A percentile compares a stretch with the other conserved stretches of the same genome.
Evolutionary conservation across 208 protist genomes (phyloP).

Genomic region (Leptomonas pyrrhocoris): DNA sequence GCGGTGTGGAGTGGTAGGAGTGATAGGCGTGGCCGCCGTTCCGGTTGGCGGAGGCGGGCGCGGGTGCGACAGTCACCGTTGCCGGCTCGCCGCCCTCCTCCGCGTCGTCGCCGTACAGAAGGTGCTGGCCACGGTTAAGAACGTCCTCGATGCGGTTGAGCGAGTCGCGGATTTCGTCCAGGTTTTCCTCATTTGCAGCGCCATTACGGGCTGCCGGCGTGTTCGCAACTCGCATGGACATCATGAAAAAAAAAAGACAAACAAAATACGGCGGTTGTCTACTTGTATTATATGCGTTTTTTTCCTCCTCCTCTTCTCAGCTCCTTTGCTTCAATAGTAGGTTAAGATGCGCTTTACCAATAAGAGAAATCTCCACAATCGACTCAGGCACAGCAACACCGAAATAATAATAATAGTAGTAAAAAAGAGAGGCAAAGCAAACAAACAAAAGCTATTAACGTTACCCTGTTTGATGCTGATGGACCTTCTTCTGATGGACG

Average conservation of each 20-base stretch:
- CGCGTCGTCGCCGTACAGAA: slow-evolving; percentile 54
- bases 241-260: slow-evolving; percentile 1
- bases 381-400: neutral
- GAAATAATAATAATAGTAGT: too few relatives aligned
- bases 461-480: too few relatives aligned
- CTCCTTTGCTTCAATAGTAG: too few relatives aligned
- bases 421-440: too few relatives aligned
- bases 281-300: too few relatives aligned
- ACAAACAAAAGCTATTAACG: too few relatives aligned
- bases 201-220: slow-evolving; percentile 6
- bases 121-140: slow-evolving; percentile 49
- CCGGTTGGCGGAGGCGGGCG: neutral
- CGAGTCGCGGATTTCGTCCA: slow-evolving; percentile 49
- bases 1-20: slow-evolving; percentile 21
- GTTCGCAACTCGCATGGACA: slow-evolving; percentile 4
- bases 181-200: slow-evolving; percentile 1
- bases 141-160: slow-evolving; percentile 61
- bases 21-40: slow-evolving; percentile 12
- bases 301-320: too few relatives aligned
- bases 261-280: neutral
- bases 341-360: neutral
- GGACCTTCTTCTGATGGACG: too few relatives aligned
- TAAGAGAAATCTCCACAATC: neutral
- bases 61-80: neutral
- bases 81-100: slow-evolving; percentile 6